These are phyloP conservation scores for Pyricularia sp. DNA, from an alignment of 2,329 filamentous ascomycete genomes.

Conservation along the genomic window DNA sequence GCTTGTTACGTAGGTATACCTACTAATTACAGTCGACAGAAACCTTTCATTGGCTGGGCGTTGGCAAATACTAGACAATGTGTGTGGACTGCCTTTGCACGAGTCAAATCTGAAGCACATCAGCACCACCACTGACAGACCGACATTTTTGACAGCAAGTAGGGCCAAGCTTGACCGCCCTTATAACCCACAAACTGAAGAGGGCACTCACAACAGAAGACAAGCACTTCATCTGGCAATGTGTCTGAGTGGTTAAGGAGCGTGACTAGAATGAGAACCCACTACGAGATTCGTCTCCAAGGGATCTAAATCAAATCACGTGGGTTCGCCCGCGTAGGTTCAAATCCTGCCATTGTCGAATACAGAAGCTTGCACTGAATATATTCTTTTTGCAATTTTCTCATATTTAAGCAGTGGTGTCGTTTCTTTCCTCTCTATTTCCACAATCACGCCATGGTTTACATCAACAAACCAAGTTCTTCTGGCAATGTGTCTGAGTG, in stretches of 20 bases:
- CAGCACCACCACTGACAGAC: not conserved
- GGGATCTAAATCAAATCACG: not conserved
- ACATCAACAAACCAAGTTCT: too few species aligned
- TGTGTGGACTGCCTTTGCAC: not conserved
- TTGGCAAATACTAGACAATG: not conserved
- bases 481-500: slow-evolving; percentile 1
- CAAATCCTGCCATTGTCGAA: slow-evolving; percentile 3
- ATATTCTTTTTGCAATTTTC: not conserved
- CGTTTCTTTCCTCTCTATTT: not conserved
- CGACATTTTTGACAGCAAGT: not conserved
- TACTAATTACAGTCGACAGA: too few species aligned
- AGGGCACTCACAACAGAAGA: too few species aligned
- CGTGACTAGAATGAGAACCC: slow-evolving; percentile 1
- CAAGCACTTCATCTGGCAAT: not conserved
- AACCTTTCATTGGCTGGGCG: too few species aligned
- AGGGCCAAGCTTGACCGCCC: not conserved
- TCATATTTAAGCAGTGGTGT: too few species aligned
- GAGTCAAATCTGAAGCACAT: not conserved
- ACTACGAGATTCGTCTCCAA: not conserved
- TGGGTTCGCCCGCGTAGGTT: slow-evolving; percentile 5
- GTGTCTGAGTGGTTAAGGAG: slow-evolving; percentile 4
- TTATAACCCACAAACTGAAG: not conserved
- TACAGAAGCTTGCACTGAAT: not conserved
- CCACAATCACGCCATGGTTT: too few species aligned
- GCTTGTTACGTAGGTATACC: too few species aligned